Evolutionary conservation across 1,284 basidiomycete genomes (phyloP), one percentile per base, ranked within the genome.

Genomic region (Microbotryomycetes sp.): DNA sequence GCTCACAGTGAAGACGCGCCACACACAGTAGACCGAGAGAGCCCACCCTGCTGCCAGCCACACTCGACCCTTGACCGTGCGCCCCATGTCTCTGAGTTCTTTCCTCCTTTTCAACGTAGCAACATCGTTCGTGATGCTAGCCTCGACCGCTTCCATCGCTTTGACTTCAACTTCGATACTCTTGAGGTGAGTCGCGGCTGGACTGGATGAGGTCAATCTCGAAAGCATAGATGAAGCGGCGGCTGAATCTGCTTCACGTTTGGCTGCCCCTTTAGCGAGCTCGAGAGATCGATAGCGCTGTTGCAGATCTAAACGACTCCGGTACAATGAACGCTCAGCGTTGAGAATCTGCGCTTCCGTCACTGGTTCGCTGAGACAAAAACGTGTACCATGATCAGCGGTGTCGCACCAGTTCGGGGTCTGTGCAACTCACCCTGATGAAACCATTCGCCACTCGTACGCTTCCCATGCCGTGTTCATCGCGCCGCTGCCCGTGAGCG

Each of bases 381-480:
- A 14, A n/a, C 49, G 1, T 12, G 52, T 54, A 26, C n/a, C n/a
- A 3, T 48, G 12, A 47, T 63, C 22, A 65, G 36, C 7, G 1
- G 47, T 42, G 46, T 23, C 31, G 28, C 3, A 49, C 28, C 29
- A n/a, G 5, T 16, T 14, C 19, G 26, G 16, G n/a, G 19, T 29
- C 7, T 9, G 26, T 7, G 2, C 16, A 6, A 53, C 70, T 55
- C n/a, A 72, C 72, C 66, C 66, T 28, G 71, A 64, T 0, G 68
- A 70, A 16, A 70, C 50, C 61, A 63, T 55, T 50, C 74, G 58
- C 72, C 72, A 74, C 56, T 78, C 76, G 62, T 72, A 76, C 16
- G 76, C 76, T 52, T 78, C 74, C 74, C 74, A 76, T 0, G 77
- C 77, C 0, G 76, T 75, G 51, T 75, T 76, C 26, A 76, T 71